Base-by-base conservation (phyloP, 768 basidiomycete genomes). In the Suillus americanus region DNA sequence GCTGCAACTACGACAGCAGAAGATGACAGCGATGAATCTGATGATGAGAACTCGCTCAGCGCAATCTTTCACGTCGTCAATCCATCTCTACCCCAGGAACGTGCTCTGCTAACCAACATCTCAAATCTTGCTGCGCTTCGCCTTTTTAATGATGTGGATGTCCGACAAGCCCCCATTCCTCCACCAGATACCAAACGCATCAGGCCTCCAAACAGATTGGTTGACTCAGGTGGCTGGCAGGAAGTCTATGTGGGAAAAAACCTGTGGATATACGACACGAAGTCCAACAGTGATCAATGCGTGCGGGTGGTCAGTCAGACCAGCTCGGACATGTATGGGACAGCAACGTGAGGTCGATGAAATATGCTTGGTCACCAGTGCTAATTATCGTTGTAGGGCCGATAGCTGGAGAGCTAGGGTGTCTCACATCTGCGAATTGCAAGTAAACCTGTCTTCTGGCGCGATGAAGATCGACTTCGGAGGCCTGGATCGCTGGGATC, bases 321-420 rank as follows among this genome's bases (percentile, higher is more conserved):
- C 62, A 73, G 79, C 16, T 82, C 85, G n/a, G 84, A 87, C 66
- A 74, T 86, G 66, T 92, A 92, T 69, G 90, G 91, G 35, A 89
- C 90, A 37, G 91, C 90, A 61, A 90, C 90, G 91, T 91, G 72
- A 74, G 89, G 82, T 33, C 5, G 9, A n/a, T 18, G 9, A 28
- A 45, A 30, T 56, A 50, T 38, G 23, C 33, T 38, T 5, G 45
- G 30, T 35, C 45, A 28, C 25, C 23, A 45, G 25, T 48, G 56
- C 61, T 64, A 40, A 71, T 66, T 43, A n/a, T 64, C 48, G 37
- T 35, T 38, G 10, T 72, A 94, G 92, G 41, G 92, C 85, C 25
- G 92, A 94, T 70, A 94, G 90, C 68, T 94, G 91, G 91, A 85
- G 92, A 23, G 88, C 88, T 13, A 81, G 87, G 55, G 89, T 82